These are phyloP conservation scores for Murraya paniculata DNA, from an alignment of 345 rosid species.

Conservation along the genomic window DNA sequence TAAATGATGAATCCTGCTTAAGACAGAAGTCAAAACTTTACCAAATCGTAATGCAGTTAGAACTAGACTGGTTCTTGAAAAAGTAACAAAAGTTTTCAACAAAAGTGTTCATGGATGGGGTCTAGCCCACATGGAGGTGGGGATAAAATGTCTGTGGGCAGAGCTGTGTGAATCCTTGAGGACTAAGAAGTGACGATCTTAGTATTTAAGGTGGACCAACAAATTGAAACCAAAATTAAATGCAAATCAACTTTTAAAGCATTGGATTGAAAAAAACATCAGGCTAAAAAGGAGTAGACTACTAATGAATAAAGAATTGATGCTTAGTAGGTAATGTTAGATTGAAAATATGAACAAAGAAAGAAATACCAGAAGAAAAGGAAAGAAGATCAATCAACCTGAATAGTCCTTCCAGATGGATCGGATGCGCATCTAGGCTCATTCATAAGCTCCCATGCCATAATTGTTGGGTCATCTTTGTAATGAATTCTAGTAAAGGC, in stretches of 20 bases:
- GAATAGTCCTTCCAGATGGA: slow-evolving; percentile 75
- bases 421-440: slow-evolving; percentile 94
- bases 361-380: neutral
- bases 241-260: neutral
- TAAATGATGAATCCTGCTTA: neutral
- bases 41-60: neutral
- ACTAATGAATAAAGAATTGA: neutral
- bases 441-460: slow-evolving; percentile 99
- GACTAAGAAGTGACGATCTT: neutral
- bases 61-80: too few relatives aligned
- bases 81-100: neutral
- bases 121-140: neutral
- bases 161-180: neutral
- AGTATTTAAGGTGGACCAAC: neutral
- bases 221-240: neutral
- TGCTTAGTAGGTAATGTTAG: neutral
- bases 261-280: neutral
- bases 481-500: slow-evolving; percentile 67
- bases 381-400: slow-evolving; percentile 43
- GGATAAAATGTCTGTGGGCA: neutral
- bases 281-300: neutral
- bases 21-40: neutral
- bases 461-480: slow-evolving; percentile 90
- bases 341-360: neutral
- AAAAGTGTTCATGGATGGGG: neutral